A percentile compares a stretch with the other conserved stretches of the same genome.
Evolutionary conservation across 441 rosid genomes (phyloP).

Genomic region (Pelargonium citronellum): DNA sequence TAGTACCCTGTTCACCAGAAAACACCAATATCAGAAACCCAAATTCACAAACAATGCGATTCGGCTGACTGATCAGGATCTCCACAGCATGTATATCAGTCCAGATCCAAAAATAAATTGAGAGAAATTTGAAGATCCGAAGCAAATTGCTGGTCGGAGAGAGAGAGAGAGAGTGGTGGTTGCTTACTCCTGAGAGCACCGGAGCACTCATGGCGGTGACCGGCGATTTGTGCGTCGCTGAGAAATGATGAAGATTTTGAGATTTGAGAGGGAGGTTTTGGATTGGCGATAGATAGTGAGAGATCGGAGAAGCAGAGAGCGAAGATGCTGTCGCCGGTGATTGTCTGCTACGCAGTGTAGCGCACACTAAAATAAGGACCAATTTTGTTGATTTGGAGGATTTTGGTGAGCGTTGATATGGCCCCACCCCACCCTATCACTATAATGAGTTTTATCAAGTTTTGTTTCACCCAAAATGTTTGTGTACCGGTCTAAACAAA

Average conservation of each 20-base stretch:
- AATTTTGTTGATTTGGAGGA: too few relatives aligned
- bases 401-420: too few relatives aligned
- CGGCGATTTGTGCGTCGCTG: slow-evolving; percentile 5
- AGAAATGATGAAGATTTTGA: neutral
- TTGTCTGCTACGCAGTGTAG: neutral
- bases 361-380: neutral
- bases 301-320: slow-evolving; percentile 1
- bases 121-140: slow-evolving; percentile 28
- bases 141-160: neutral
- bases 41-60: neutral
- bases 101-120: neutral
- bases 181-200: slow-evolving; percentile 34
- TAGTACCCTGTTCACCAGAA: slow-evolving; percentile 35
- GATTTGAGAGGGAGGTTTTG: neutral
- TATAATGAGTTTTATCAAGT: too few relatives aligned
- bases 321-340: neutral
- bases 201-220: slow-evolving; percentile 54
- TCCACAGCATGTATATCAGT: neutral
- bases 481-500: too few relatives aligned
- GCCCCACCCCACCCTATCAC: too few relatives aligned
- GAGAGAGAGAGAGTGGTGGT: neutral
- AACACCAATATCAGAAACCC: neutral
- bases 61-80: neutral
- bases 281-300: neutral
- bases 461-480: too few relatives aligned